Base-by-base conservation (phyloP, 139 green algal genomes). In the Tetradesmus lagerheimii region DNA sequence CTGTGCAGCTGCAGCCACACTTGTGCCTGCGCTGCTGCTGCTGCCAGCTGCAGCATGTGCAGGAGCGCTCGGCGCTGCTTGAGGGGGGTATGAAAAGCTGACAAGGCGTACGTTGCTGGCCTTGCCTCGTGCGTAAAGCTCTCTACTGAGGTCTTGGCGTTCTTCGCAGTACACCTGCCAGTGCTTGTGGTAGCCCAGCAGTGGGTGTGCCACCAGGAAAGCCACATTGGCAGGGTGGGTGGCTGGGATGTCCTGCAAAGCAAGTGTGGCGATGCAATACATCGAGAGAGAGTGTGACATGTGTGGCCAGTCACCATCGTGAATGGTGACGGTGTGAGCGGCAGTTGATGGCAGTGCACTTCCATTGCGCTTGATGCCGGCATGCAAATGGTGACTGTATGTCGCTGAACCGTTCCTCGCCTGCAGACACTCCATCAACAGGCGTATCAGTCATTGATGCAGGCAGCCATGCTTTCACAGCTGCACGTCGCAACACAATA, bases 151-250 rank as follows among this genome's bases (percentile, higher is more conserved):
- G 23, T 87, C 82, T 43, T 87, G 82, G 4, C 82, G 34, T 39
- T 87, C 82, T 15, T 78, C 47, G 4, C n/a, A 38, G 82, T 78
- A 87, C 15, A 87, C 31, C 11, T 50, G 11, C 82, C 82, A 87
- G 34, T 87, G 82, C 53, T 45, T 77, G 53, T 45, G 34, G 34
- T 75, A 75, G 18, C 53, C 82, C 82, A 87, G 53, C 53, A 87
- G 50, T 0, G 82, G 82, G 31, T 87, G 82, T 2, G 82, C 82
- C 57, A 87, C 82, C 4, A 87, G 34, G 35, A 53, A 87, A 29
- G 82, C 82, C 20, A 77, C 37, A 37, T 87, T 87, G 34, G 53
- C 82, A 18, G 53, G 47, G 47, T 45, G 34, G 11, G 20, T 41
- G 11, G 50, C 53, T 37, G 50, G 47, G 23, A 87, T 34, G 3